phyloP scores from a whole-genome alignment of 208 protist genomes.

The Trypanosomatidae sp. region DNA sequence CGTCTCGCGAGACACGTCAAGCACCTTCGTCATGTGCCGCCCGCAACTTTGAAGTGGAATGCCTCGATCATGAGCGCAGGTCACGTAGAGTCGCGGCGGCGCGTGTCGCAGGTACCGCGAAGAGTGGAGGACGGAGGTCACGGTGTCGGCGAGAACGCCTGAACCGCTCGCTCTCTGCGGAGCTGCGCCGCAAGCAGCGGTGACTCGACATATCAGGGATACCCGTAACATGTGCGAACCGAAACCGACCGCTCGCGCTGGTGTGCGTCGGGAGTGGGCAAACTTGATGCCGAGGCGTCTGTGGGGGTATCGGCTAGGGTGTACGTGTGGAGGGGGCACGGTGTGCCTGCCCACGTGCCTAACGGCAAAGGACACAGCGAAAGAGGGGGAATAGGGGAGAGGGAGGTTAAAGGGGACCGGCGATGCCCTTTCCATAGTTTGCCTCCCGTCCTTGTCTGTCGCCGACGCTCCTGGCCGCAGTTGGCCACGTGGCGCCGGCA shows the following conservation, averaged over 20 bases:
- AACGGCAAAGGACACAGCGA: not conserved
- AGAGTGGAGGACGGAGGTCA: constrained; percentile 9
- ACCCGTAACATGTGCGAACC: constrained; percentile 4
- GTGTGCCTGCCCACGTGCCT: not conserved
- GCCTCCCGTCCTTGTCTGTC: not conserved
- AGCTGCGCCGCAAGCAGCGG: not conserved
- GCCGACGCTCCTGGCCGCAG: not conserved
- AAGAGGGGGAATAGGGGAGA: not conserved
- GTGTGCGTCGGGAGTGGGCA: not conserved
- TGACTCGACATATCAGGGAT: not conserved
- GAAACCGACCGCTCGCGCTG: not conserved
- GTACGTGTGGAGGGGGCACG: not conserved
- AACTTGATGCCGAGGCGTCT: not conserved
- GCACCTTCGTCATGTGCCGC: constrained; percentile 62
- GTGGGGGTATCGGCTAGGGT: not conserved
- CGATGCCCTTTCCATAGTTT: not conserved
- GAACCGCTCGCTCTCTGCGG: not conserved
- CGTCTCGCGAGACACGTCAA: constrained; percentile 36
- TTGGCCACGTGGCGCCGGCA: not conserved
- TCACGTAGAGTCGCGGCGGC: constrained; percentile 71
- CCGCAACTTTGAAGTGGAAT: constrained; percentile 5
- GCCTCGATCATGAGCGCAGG: constrained; percentile 34
- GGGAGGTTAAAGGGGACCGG: not conserved
- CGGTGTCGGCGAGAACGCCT: constrained; percentile 11
- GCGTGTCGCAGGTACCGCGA: constrained; percentile 63